Evolutionary conservation across 192 early-diverging fungal genomes (phyloP), one percentile per base, ranked within the genome.

Genomic region (Backusella liffmaniae): DNA sequence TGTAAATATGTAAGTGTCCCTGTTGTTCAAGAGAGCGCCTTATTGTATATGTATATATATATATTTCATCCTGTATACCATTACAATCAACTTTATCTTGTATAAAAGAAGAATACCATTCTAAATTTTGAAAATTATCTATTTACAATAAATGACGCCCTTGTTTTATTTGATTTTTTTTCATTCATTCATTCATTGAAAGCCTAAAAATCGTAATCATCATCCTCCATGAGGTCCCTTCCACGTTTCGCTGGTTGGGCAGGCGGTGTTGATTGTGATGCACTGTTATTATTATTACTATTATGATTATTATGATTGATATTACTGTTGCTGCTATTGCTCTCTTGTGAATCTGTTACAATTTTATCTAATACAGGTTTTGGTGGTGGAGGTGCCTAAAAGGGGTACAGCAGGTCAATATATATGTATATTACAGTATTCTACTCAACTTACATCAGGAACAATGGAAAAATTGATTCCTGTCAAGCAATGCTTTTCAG

Each of bases 381-480:
- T 21, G 79, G 74, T 7, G 80, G 77, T 32, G 80, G 80, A 32
- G 77, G 77, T n/a, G 77, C 73, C 80, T 82, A 21, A 67, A 32
- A 32, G 32, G 32, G 2, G 32, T 0, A 13, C 13, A 59, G 30
- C 30, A 37, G 8, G n/a, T 21, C 74, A 34, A 56, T 34, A 62
- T 42, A 65, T 35, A 35, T 39, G 2, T 10, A 9, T 39, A 39
- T 39, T 39, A 10, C 37, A 10, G 10, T 9, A 32, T 67, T 67
- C 30, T 34, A 13, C 36, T 3, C 29, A 5, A 71, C 74, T 51
- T 83, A 88, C 87, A 77, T 92, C 87, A 30, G 94, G 92, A 5
- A 91, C 87, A 72, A 95, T 86, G 72, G 92, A 90, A 67, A 93
- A 95, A 77, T 95, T 94, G 66, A 93, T 83, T 8, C 90, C 90